Base-by-base conservation (phyloP, 2,329 filamentous ascomycete genomes). In the Colletotrichum australisinense region DNA sequence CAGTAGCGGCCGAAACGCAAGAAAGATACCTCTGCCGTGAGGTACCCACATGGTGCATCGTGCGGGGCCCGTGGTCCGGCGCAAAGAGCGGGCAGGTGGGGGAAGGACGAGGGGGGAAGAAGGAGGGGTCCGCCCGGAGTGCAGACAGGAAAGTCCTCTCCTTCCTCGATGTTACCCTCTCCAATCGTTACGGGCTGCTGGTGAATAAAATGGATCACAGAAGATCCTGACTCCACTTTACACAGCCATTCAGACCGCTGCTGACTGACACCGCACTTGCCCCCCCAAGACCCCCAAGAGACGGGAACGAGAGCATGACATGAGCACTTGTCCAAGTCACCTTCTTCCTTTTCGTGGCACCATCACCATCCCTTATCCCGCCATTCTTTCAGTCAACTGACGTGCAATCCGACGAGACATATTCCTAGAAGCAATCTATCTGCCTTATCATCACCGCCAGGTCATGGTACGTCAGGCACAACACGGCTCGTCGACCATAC, bases 251-350 rank as follows among this genome's bases (percentile, higher is more conserved):
- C 60, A 70, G 56, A 64, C 56, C 56, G 30, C 55, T 69, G 67
- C 70, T 73, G 67, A 70, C 67, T 65, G 67, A 73, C 70, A 70
- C 59, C 58, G 63, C 59, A 22, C 32, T 22, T n/a, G 9, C 11
- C 24, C 42, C 59, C 42, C 12, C 70, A 49, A 69, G 42, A 53
- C 46, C 66, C 30, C 55, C 28, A 38, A 49, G 46, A 24, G 52
- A n/a, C 42, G 42, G 42, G 58, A 69, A 52, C 58, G 46, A 68
- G 70, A 72, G 59, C 64, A 67, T 72, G 69, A 70, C 60, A 65
- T 60, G 70, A 60, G 60, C 70, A 30, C 69, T 63, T 69, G 66
- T 32, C 42, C 68, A 69, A 69, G 66, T 64, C 69, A 64, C 59
- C 59, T n/a, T 46, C 35, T 32, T 64, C 42, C 9, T 70, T 24